Evolutionary conservation across 2,329 filamentous ascomycete genomes (phyloP).

Genomic region (Sclerotinia sclerotiorum): DNA sequence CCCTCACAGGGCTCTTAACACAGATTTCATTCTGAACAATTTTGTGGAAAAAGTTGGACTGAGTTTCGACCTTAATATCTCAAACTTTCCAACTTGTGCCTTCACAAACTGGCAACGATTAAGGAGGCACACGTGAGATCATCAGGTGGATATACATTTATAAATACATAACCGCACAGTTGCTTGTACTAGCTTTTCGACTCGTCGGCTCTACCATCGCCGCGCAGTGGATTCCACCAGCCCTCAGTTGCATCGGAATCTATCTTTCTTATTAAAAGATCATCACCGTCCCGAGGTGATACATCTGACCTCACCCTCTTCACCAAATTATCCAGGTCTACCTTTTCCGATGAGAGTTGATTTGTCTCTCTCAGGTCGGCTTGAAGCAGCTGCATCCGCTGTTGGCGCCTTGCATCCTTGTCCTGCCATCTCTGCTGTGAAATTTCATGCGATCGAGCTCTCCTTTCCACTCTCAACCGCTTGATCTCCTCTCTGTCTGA

Average conservation of each 20-base stretch:
- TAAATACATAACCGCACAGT: background rate
- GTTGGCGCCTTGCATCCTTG: background rate
- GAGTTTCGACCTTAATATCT: no score
- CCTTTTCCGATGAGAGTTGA: background rate
- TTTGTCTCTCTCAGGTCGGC: background rate
- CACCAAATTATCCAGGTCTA: background rate
- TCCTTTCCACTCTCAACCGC: background rate
- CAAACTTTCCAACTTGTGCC: background rate
- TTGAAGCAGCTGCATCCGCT: constrained; percentile 2
- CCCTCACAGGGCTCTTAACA: no score
- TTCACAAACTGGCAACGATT: background rate
- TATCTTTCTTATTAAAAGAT: background rate
- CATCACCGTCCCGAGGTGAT: background rate
- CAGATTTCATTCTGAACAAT: background rate
- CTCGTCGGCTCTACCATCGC: background rate
- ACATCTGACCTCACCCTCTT: background rate
- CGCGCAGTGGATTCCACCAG: no score
- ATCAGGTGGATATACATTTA: background rate
- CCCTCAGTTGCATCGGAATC: background rate
- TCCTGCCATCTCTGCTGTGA: background rate
- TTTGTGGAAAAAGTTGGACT: fast-evolving
- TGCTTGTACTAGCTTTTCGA: background rate
- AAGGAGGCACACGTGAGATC: background rate
- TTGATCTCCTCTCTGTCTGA: background rate
- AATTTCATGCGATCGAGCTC: background rate